Evolutionary conservation across 176 grass and related monocot species (phyloP).

Genomic region (Raddia distichophylla): DNA sequence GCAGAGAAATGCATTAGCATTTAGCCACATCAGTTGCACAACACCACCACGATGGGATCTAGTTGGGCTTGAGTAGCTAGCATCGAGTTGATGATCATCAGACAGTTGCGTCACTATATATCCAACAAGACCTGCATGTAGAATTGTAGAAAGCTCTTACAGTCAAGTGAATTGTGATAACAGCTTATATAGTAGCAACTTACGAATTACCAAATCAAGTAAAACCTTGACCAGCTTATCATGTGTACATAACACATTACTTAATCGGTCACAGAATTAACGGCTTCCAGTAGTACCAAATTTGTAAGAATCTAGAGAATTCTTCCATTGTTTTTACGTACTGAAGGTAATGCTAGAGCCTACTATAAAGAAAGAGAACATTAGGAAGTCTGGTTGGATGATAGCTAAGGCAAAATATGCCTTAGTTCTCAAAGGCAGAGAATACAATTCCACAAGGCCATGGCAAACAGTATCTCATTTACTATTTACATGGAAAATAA

Average conservation of each 20-base stretch:
- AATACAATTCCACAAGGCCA: too few species aligned
- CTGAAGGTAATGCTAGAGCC: neutral
- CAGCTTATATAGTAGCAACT: neutral
- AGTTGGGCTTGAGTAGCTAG: neutral
- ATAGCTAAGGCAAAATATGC: too few species aligned
- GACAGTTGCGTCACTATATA: constrained; percentile 3
- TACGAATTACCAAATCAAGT: neutral
- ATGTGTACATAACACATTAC: neutral
- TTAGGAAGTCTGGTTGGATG: too few species aligned
- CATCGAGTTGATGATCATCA: constrained; percentile 5
- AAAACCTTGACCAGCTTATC: neutral
- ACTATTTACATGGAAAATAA: constrained; percentile 8
- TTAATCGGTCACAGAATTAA: neutral
- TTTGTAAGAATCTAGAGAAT: neutral
- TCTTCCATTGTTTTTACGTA: neutral
- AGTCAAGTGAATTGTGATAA: neutral
- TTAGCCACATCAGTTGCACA: neutral
- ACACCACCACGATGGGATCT: neutral
- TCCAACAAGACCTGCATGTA: constrained; percentile 18
- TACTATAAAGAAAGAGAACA: neutral
- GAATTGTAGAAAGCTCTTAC: neutral
- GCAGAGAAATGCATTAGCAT: neutral
- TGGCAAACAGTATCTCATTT: neutral
- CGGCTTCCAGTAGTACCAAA: neutral
- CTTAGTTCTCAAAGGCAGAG: too few species aligned